Evolutionary conservation across 352 stramenopile species (phyloP).

Genomic region (Phytopythium chamaehyphon): DNA sequence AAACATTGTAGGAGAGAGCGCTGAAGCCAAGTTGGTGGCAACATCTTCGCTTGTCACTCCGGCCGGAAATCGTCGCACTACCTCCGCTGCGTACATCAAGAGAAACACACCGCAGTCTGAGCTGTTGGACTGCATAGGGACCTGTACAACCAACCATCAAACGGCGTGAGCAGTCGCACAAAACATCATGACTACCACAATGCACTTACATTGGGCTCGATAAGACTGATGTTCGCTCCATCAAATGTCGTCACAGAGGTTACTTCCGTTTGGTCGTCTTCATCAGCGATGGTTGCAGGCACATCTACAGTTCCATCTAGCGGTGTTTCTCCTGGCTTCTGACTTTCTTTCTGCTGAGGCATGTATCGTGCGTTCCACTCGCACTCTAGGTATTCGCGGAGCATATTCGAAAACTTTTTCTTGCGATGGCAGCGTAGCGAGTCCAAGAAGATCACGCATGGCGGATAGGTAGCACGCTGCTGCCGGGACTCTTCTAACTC

Average conservation of each 20-base stretch:
- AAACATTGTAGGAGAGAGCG: conserved; percentile 61
- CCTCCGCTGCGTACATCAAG: conserved; percentile 72
- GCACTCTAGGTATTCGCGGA: conserved; percentile 87
- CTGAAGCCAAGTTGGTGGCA: conserved; percentile 32
- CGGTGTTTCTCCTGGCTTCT: conserved; percentile 1
- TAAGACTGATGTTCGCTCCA: conserved; percentile 43
- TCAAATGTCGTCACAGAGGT: conserved; percentile 43
- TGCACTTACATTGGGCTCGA: conserved; percentile 77
- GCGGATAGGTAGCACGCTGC: conserved; percentile 36
- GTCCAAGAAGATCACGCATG: conserved; percentile 93
- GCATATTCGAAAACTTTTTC: conserved; percentile 72
- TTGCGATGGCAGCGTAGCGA: conserved; percentile 93
- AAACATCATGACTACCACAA: neutral
- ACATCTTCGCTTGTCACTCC: conserved; percentile 55
- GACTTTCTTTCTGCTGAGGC: conserved; percentile 7
- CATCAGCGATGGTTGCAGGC: conserved; percentile 4
- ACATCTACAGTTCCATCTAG: conserved; percentile 3
- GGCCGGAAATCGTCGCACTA: conserved; percentile 53
- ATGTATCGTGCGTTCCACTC: conserved; percentile 52
- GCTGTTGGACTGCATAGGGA: conserved; percentile 91
- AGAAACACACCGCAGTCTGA: conserved; percentile 92
- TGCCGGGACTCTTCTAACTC: conserved; percentile 33
- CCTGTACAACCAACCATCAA: conserved; percentile 23
- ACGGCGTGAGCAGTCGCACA: neutral
- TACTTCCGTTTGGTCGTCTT: conserved; percentile 7